Evolutionary conservation across 2,329 filamentous ascomycete genomes (phyloP).

Genomic region (Ambrosiella beaveri): DNA sequence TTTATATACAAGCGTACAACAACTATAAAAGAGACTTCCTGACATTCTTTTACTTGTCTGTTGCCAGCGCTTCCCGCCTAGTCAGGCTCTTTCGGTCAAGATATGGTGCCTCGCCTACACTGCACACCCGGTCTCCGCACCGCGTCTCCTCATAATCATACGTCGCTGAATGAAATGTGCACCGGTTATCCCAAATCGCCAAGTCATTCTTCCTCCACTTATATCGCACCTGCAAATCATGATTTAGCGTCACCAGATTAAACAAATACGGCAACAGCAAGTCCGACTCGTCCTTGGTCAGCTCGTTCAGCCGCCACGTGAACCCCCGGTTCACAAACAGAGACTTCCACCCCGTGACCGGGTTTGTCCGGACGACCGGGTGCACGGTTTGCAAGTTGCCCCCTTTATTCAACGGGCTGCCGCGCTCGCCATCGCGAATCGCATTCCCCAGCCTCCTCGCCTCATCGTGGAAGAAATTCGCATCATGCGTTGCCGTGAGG

Average conservation of each 20-base stretch:
- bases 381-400: conserved; percentile 31
- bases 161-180: conserved; percentile 39
- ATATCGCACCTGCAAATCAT: conserved; percentile 39
- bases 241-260: conserved; percentile 33
- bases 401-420: conserved; percentile 40
- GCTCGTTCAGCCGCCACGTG: conserved; percentile 36
- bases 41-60: neutral
- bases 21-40: too few species aligned
- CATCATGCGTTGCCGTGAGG: conserved; percentile 32
- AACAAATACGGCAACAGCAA: conserved; percentile 31
- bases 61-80: conserved; percentile 8
- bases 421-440: conserved; percentile 27
- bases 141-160: conserved; percentile 38
- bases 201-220: conserved; percentile 35
- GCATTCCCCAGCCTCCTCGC: conserved; percentile 30
- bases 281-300: conserved; percentile 36
- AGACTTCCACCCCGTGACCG: conserved; percentile 40
- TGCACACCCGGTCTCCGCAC: conserved; percentile 34
- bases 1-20: too few species aligned
- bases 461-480: conserved; percentile 32
- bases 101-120: conserved; percentile 36
- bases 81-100: conserved; percentile 32
- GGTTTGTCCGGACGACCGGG: conserved; percentile 42
- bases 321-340: conserved; percentile 34
- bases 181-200: conserved; percentile 20